A percentile compares a stretch with the other conserved stretches of the same genome.
These are phyloP conservation scores for Hygrophoropsis aurantiaca DNA, from an alignment of 768 basidiomycete genomes.

Conservation along the genomic window DNA sequence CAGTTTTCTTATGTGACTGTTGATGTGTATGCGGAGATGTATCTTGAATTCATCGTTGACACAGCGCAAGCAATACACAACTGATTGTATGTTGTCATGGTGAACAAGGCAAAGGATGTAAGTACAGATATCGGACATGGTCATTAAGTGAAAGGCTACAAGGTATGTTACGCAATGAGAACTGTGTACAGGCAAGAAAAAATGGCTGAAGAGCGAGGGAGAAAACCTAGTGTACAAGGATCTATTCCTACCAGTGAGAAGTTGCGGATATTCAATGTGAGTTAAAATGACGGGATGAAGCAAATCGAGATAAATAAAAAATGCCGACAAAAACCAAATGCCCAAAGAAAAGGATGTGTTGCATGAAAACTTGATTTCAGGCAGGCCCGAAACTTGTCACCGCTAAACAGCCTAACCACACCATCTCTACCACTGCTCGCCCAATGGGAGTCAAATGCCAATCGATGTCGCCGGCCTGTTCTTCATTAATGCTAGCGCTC, in stretches of 20 bases:
- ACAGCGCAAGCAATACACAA: no score
- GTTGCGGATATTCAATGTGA: conserved; percentile 3
- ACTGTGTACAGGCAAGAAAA: conserved; percentile 19
- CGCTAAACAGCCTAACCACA: conserved; percentile 55
- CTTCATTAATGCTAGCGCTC: conserved; percentile 37
- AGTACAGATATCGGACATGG: no score
- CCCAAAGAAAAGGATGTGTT: background rate
- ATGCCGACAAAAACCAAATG: background rate
- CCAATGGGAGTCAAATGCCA: conserved; percentile 46
- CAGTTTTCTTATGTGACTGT: no score
- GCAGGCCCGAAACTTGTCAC: conserved; percentile 40
- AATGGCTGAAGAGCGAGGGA: conserved; percentile 1
- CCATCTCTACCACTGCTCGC: conserved; percentile 51
- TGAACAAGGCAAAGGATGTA: no score
- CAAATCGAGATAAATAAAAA: background rate
- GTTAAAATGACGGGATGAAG: conserved; percentile 3
- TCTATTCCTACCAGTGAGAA: conserved; percentile 23
- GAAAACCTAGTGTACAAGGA: conserved; percentile 15
- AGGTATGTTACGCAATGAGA: conserved; percentile 1
- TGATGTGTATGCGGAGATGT: no score
- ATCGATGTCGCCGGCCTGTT: conserved; percentile 42
- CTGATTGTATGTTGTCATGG: no score
- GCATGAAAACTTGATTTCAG: conserved; percentile 6
- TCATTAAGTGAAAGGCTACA: background rate
- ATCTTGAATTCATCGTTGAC: no score